Evolutionary conservation across 441 rosid species (phyloP), one percentile per base, ranked within the genome.

Genomic region (Pelargonium citronellum): DNA sequence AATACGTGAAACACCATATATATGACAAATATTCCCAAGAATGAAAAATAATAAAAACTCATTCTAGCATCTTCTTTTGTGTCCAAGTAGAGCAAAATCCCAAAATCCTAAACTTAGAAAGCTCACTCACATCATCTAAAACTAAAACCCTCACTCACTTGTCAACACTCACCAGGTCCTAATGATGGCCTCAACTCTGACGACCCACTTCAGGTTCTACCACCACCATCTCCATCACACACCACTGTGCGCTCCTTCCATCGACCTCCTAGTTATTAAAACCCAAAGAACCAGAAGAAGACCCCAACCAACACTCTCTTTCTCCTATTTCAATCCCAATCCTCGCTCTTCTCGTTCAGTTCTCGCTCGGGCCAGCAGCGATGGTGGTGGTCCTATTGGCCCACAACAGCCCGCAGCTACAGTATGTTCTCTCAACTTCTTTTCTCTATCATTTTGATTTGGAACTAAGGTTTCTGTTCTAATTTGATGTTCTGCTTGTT

Each of bases 401-500:
- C 69, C 81, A 0, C 80, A 55, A 66, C 70, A 73, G 24, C 77
- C 84, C 7, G 66, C 81, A 67, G 44, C 84, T 73, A 74, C 85
- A 79, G 95, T 91, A 83, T 85, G 87, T 81, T 55, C 61, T 60
- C 17, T 69, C 41, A 67, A 47, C n/a, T n/a, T n/a, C n/a, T n/a
- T n/a, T n/a, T n/a, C n/a, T n/a, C n/a, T n/a, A n/a, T n/a, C n/a
- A n/a, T n/a, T 55, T 55, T 19, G 20, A 55, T 55, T 55, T 10
- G 17, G 61, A 55, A 15, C 61, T 55, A 55, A 55, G 22, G 9
- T 55, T 55, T 11, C 17, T 55, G 22, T 55, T 55, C 22, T 19
- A 55, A 6, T 15, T 55, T 55, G 61, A 16, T 55, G 61, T 13
- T 55, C 22, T 13, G 13, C 17, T 16, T n/a, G 58, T n/a, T 51